phyloP scores from a whole-genome alignment of 2,329 filamentous ascomycete genomes.

The Sporothrix brasiliensis region DNA sequence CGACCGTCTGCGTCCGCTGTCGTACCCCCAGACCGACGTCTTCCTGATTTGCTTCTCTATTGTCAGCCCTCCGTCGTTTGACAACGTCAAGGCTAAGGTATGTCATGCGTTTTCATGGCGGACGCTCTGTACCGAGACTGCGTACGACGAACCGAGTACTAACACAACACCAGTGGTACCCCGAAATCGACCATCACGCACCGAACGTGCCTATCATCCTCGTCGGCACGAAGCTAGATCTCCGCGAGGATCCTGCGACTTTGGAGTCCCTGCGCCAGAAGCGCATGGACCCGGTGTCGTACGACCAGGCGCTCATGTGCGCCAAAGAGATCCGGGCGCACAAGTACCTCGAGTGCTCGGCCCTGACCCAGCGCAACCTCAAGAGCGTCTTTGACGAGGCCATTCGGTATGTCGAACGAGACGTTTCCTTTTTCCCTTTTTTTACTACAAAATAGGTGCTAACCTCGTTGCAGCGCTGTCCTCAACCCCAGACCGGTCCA shows the following conservation, averaged over 20 bases:
- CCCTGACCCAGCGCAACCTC: conserved; percentile 91
- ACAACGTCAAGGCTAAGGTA: conserved; percentile 99
- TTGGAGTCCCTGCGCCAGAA: conserved; percentile 81
- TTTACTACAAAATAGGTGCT: neutral
- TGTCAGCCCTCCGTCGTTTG: conserved; percentile 94
- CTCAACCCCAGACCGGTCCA: conserved; percentile 66
- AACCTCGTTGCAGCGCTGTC: conserved; percentile 60
- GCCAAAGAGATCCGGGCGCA: conserved; percentile 94
- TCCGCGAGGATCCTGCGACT: conserved; percentile 84
- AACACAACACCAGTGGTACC: conserved; percentile 72
- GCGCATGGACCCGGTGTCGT: conserved; percentile 96
- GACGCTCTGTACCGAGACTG: neutral
- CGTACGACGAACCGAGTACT: neutral
- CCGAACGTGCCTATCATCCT: conserved; percentile 95
- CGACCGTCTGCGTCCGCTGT: conserved; percentile 89
- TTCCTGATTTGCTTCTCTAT: conserved; percentile 99
- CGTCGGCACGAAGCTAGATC: conserved; percentile 94
- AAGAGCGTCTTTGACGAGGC: conserved; percentile 99
- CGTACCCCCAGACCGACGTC: conserved; percentile 97
- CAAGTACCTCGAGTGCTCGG: conserved; percentile 98
- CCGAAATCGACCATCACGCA: conserved; percentile 95
- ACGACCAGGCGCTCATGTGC: conserved; percentile 84
- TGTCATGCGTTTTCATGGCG: neutral
- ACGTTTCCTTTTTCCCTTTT: too few relatives aligned
- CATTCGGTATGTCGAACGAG: conserved; percentile 71